Conservation (phyloP, 805 yeast genomes). For the Zygosaccharomyces rouxii region DNA sequence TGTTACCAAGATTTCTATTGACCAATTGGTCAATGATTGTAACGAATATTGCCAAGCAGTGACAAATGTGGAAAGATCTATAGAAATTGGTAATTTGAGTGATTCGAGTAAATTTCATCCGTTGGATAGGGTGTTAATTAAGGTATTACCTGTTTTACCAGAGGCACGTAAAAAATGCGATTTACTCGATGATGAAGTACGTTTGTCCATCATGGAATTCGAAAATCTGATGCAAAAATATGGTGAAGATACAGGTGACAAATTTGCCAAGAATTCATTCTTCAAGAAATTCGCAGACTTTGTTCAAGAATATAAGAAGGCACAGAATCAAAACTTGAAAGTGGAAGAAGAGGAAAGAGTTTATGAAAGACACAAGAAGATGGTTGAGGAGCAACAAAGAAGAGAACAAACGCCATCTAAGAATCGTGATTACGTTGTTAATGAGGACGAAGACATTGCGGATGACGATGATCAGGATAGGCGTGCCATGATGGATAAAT, state of each 20-base stretch:
- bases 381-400: constrained; percentile 37
- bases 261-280: constrained; percentile 60
- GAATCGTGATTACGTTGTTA: constrained; percentile 5
- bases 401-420: constrained; percentile 20
- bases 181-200: constrained; percentile 58
- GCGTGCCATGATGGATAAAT: constrained; percentile 69
- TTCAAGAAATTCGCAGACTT: constrained; percentile 78
- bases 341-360: constrained; percentile 77
- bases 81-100: constrained; percentile 80
- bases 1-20: constrained; percentile 74
- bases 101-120: constrained; percentile 80
- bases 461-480: constrained; percentile 26
- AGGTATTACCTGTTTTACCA: constrained; percentile 62
- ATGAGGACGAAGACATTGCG: constrained; percentile 9
- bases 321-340: constrained; percentile 70
- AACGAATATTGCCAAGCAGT: constrained; percentile 55
- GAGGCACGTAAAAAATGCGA: constrained; percentile 70
- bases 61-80: constrained; percentile 65
- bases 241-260: constrained; percentile 84
- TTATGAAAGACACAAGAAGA: constrained; percentile 69
- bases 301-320: constrained; percentile 71
- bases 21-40: constrained; percentile 75
- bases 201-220: constrained; percentile 59
- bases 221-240: constrained; percentile 70
- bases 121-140: constrained; percentile 60